A percentile compares a stretch with the other conserved stretches of the same genome.
phyloP scores from a whole-genome alignment of 768 basidiomycete genomes.

The Pholiota conissans region DNA sequence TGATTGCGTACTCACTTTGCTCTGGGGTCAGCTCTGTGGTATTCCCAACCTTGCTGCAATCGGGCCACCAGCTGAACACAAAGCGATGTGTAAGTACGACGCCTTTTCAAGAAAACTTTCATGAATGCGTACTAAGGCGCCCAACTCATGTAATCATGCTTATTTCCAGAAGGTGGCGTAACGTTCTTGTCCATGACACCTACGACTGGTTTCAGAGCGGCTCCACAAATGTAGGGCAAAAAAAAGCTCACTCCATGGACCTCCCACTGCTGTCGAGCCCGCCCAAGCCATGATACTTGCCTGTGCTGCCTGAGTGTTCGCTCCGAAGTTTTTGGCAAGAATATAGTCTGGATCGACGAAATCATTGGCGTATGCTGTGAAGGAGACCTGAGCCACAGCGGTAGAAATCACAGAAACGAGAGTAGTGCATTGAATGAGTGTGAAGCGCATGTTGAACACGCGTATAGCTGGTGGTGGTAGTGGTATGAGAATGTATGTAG shows the following conservation, averaged over 20 bases:
- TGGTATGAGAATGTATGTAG: slow-evolving; percentile 1
- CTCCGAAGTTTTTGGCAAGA: slow-evolving; percentile 38
- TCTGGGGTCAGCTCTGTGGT: slow-evolving; percentile 54
- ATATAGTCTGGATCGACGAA: slow-evolving; percentile 56
- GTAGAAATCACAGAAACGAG: slow-evolving; percentile 19
- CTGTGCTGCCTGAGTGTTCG: slow-evolving; percentile 45
- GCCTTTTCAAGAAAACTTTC: background rate
- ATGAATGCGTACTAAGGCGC: slow-evolving; percentile 56
- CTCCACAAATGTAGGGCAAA: background rate
- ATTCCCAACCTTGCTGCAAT: slow-evolving; percentile 59
- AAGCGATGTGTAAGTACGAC: background rate
- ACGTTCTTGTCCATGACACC: slow-evolving; percentile 51
- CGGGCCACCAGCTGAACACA: slow-evolving; percentile 54
- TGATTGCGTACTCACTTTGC: slow-evolving; percentile 36
- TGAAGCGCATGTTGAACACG: slow-evolving; percentile 26
- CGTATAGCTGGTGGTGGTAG: slow-evolving; percentile 4
- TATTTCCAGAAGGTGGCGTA: slow-evolving; percentile 49
- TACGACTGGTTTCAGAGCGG: slow-evolving; percentile 16
- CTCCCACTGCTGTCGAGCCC: slow-evolving; percentile 35
- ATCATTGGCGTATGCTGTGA: slow-evolving; percentile 49
- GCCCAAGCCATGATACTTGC: slow-evolving; percentile 49
- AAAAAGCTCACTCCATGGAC: slow-evolving; percentile 54
- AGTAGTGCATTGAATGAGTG: slow-evolving; percentile 26
- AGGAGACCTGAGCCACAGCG: slow-evolving; percentile 26
- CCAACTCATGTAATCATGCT: slow-evolving; percentile 70